phyloP scores from a whole-genome alignment of 371 early-diverging fungal genomes.

The Mucor velutinosus region DNA sequence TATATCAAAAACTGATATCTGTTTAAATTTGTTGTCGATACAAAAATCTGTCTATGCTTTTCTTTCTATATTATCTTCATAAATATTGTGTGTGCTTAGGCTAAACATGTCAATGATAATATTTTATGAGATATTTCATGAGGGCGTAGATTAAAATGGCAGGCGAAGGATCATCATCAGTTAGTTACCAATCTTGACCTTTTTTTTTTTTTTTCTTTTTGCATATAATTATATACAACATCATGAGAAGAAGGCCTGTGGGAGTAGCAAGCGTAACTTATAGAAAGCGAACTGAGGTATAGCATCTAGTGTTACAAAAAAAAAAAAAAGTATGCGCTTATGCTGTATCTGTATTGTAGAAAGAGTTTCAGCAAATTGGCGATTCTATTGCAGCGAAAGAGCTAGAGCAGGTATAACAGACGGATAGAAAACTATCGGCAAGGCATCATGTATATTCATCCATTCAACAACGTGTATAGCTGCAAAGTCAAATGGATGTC shows the following conservation, averaged over 20 bases:
- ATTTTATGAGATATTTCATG: no score
- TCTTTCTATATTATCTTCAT: no score
- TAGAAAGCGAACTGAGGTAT: constrained; percentile 35
- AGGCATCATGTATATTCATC: neutral
- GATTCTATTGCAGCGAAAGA: constrained; percentile 59
- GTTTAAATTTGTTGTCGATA: no score
- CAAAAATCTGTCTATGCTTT: no score
- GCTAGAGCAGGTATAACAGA: constrained; percentile 49
- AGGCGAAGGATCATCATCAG: no score
- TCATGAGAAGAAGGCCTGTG: constrained; percentile 46
- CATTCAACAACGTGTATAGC: constrained; percentile 26
- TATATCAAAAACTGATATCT: no score
- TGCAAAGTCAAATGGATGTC: constrained; percentile 73
- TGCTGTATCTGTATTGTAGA: constrained; percentile 26
- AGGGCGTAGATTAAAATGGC: no score
- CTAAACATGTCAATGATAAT: no score
- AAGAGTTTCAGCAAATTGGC: constrained; percentile 58
- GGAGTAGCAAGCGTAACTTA: constrained; percentile 38
- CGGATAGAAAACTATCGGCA: neutral
- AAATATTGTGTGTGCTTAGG: no score
- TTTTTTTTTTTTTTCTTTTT: neutral
- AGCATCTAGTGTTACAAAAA: neutral
- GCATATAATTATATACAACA: constrained; percentile 1
- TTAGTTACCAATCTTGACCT: no score
- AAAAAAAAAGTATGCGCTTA: no score